Evolutionary conservation across 495 filamentous ascomycete species (phyloP).

Genomic region (Aspergillus indologenus): DNA sequence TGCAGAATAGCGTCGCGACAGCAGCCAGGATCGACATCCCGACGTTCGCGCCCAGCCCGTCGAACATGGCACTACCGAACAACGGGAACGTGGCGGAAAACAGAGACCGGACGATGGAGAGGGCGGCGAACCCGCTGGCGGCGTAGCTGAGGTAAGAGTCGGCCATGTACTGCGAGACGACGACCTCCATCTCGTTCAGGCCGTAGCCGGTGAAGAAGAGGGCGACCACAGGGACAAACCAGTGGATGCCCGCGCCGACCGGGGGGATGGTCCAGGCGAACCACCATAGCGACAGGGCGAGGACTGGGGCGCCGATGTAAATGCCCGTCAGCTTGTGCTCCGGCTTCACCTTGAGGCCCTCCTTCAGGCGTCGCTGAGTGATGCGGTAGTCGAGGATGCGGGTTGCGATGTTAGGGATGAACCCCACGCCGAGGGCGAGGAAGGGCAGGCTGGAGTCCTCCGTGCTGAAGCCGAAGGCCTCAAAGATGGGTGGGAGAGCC

Average conservation of each 20-base stretch:
- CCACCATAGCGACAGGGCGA: slow-evolving; percentile 48
- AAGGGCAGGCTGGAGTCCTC: slow-evolving; percentile 42
- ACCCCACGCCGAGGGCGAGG: slow-evolving; percentile 44
- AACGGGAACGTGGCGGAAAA: slow-evolving; percentile 47
- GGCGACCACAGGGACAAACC: slow-evolving; percentile 42
- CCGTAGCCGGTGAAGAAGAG: slow-evolving; percentile 49
- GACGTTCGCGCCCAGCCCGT: slow-evolving; percentile 39
- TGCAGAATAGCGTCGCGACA: slow-evolving; percentile 44
- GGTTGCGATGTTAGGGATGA: slow-evolving; percentile 38
- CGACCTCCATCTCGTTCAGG: slow-evolving; percentile 47
- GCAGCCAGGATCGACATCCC: slow-evolving; percentile 44
- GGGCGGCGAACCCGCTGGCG: slow-evolving; percentile 47
- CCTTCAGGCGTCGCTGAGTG: slow-evolving; percentile 23
- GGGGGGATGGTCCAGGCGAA: slow-evolving; percentile 54
- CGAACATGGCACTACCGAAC: slow-evolving; percentile 45
- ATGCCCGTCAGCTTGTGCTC: slow-evolving; percentile 52
- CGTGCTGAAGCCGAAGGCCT: slow-evolving; percentile 36
- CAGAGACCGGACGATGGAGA: slow-evolving; percentile 44
- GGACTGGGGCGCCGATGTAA: slow-evolving; percentile 41
- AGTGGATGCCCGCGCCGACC: slow-evolving; percentile 24
- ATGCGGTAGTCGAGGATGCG: slow-evolving; percentile 41
- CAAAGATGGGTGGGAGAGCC: slow-evolving; percentile 44
- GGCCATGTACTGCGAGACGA: slow-evolving; percentile 50
- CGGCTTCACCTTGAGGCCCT: slow-evolving; percentile 31
- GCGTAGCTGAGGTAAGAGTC: slow-evolving; percentile 52